Base-by-base conservation (phyloP, 768 basidiomycete genomes). In the Piloderma croceum region DNA sequence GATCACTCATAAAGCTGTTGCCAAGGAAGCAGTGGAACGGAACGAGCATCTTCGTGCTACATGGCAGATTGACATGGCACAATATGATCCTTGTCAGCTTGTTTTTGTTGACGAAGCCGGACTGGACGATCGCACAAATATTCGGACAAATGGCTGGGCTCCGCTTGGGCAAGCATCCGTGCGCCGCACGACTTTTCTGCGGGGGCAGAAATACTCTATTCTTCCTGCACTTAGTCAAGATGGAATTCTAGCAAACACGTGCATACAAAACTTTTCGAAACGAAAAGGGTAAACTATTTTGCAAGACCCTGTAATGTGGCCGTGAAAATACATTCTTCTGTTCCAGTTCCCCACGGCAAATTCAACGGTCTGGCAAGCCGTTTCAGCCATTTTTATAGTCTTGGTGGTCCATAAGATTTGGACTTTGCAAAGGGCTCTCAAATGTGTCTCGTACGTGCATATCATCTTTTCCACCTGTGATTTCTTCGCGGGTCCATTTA, bases 21-120 rank as follows among this genome's bases (percentile, higher is more conserved):
- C 51, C 17, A 45, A 39, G 3, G 37, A 31, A 9, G 59, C 62
- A 1, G 4, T 50, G 5, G 63, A 67, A 38, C 47, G 51, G 2
- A 55, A 66, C 43, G 59, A 66, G 34, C 19, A 48, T 7, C 33
- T 59, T 3, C 42, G 54, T 7, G 51, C 57, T 3, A 47, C 44
- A 3, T 60, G 39, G 56, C 50, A 50, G 45, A 34, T 50, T 38
- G 7, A 51, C 48, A 51, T n/a, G n/a, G n/a, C n/a, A n/a, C n/a
- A n/a, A n/a, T n/a, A 53, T 41, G 45, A 42, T 5, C 32, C 48
- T 13, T 53, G 59, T 10, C 44, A 51, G 18, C 52, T 54, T 38
- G 45, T 61, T 35, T 51, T 46, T 39, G 35, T 62, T 27, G 59
- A 63, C 46, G 58, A 63, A 43, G 44, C 50, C 12, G 48, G 53